Evolutionary conservation across 176 grass and related monocot genomes (phyloP), one percentile per base, ranked within the genome.

Genomic region (Juncus effusus): DNA sequence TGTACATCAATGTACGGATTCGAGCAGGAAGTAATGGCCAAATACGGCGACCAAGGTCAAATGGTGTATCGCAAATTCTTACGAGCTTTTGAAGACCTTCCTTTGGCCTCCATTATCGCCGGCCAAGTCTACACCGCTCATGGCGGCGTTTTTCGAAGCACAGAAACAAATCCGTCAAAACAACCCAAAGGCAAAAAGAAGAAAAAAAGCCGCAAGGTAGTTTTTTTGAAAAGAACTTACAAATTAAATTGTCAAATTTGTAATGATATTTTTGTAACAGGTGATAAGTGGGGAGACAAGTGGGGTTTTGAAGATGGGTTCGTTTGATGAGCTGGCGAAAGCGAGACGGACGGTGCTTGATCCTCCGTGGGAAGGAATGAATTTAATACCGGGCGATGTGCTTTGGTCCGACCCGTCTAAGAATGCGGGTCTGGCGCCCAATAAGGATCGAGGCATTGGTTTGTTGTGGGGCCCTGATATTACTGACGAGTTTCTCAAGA

Each of bases 401-500:
- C 85, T 99, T 4, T 99, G 94, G 94, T 99, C 94, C 49, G 94
- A 99, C 40, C 88, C 94, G 56, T 93, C 85, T 47, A 78, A 76
- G 60, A 64, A 82, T 14, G 61, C 73, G 51, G 94, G 94, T 19
- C 76, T 99, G 78, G 81, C 94, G 3, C 81, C 86, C 1, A 99
- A 99, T 74, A 75, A 82, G 13, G 94, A 99, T 59, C 86, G 94
- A 80, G 94, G 94, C n/a, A 99, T 99, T 6, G 94, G 94, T 51
- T 92, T 99, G 73, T 56, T 99, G 66, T 99, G 94, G 94, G 94
- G 94, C 54, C 94, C 94, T 36, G 94, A 99, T 74, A 86, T 90
- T 64, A 99, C 88, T 65, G 88, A 99, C 51, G 85, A 93, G 16
- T 99, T 99, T 77, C 53, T 99, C 35, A 72, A 66, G 40, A 90